Base-by-base conservation (phyloP, 805 yeast genomes). In the Kodamaea nitidulidarum region DNA sequence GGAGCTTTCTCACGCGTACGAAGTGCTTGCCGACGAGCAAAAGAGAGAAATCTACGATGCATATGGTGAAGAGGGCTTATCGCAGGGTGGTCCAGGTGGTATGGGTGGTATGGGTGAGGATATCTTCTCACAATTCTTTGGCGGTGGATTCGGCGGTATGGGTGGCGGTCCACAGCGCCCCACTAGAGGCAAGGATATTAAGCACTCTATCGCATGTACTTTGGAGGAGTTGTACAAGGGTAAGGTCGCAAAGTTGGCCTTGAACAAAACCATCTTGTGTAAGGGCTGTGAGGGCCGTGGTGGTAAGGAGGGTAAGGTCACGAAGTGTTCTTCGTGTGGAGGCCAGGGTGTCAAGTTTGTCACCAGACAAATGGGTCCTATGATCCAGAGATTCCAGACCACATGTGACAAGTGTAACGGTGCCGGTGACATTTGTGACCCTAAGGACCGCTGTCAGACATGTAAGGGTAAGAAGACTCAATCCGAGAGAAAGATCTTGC, bases 281-380 rank as follows among this genome's bases (percentile, higher is more conserved):
- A 76, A 78, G 58, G 58, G 77, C 35, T 93, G 99, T 76, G 83
- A 86, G 40, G 98, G 98, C 56, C 80, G 80, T 56, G 99, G 99
- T 65, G 99, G 98, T 69, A 87, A 87, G 58, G 85, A 81, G 51
- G 95, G 93, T 48, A 73, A 86, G 42, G 95, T 90, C 49, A 84
- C 84, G 72, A 80, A 80, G 55, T 93, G 99, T 80, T 49, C 80
- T 38, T 62, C 79, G 28, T 93, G 99, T 81, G 76, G 78, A 58
- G 99, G 99, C 66, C 75, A 77, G 54, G 99, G 99, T 77, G 68
- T 83, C 64, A 86, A 79, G 66, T 83, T 91, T 50, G 84, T 88
- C 50, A 87, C 96, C 38, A 85, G 95, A 73, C 98, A 93, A 70
- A 90, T 93, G 96, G 99, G 99, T 54, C 96, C 96, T 50, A 88